Percentiles rank a stretch among this genome's conserved stretches.
Conservation (phyloP, 1,284 basidiomycete genomes). For the Pyrrhoderma noxium region DNA sequence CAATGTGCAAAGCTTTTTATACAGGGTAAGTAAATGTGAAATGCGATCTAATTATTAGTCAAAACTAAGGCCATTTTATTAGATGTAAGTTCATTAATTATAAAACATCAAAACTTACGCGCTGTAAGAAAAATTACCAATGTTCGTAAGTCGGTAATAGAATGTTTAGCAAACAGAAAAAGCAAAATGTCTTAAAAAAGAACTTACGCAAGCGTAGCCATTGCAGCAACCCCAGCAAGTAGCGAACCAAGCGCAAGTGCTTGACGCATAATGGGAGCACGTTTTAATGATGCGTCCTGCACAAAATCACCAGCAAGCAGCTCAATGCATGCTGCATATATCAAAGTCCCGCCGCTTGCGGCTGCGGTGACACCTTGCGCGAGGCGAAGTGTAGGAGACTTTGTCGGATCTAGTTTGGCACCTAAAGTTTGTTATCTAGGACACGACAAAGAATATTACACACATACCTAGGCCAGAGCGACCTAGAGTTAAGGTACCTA, state of each 20-base stretch:
- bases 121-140: too few species aligned
- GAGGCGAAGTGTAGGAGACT: conserved; percentile 24
- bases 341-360: conserved; percentile 71
- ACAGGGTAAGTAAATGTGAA: too few species aligned
- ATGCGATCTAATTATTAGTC: too few species aligned
- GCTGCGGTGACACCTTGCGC: conserved; percentile 67
- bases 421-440: too few species aligned
- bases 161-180: too few species aligned
- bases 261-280: conserved; percentile 31
- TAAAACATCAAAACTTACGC: too few species aligned
- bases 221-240: conserved; percentile 22
- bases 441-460: conserved; percentile 21
- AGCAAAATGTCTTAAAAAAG: background rate
- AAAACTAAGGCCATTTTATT: too few species aligned
- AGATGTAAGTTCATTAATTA: too few species aligned
- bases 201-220: conserved; percentile 24
- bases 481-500: conserved; percentile 45
- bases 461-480: conserved; percentile 22
- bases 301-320: conserved; percentile 78
- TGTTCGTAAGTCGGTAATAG: too few species aligned
- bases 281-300: conserved; percentile 32
- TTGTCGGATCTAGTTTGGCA: too few species aligned
- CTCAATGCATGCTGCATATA: conserved; percentile 71
- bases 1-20: too few species aligned
- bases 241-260: conserved; percentile 22